These are phyloP conservation scores for Hypomyces perniciosus DNA, from an alignment of 2,329 filamentous ascomycete genomes.

Conservation along the genomic window DNA sequence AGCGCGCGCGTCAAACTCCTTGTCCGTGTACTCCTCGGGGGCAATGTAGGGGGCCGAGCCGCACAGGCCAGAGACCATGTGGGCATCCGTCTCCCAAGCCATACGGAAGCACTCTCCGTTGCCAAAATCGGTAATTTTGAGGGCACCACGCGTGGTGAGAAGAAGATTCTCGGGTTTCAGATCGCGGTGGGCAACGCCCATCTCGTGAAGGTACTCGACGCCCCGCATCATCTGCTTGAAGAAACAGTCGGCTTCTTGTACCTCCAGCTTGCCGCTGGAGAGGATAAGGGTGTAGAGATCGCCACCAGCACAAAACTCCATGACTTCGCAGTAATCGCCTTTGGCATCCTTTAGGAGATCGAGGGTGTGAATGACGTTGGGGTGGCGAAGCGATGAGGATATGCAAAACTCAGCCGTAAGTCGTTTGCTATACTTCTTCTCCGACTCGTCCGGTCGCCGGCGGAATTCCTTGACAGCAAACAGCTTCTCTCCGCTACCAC, in stretches of 20 bases:
- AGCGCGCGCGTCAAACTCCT: conserved; percentile 94
- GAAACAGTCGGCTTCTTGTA: conserved; percentile 90
- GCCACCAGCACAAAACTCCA: conserved; percentile 97
- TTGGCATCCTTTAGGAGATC: conserved; percentile 94
- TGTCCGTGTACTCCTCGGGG: conserved; percentile 91
- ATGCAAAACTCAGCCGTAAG: conserved; percentile 98
- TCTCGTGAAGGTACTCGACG: conserved; percentile 98
- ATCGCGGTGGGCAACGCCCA: conserved; percentile 96
- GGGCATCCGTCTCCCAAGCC: conserved; percentile 97
- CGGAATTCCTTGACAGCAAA: conserved; percentile 99
- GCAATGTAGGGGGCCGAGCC: conserved; percentile 96
- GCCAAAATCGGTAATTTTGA: conserved; percentile 98
- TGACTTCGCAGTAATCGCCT: conserved; percentile 97
- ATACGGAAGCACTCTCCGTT: conserved; percentile 99
- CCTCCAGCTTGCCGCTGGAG: conserved; percentile 84
- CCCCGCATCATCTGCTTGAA: conserved; percentile 99
- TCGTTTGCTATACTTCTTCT: conserved; percentile 96
- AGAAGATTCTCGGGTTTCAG: conserved; percentile 95
- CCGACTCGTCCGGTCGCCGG: conserved; percentile 84
- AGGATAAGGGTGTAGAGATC: conserved; percentile 93
- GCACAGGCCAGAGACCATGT: conserved; percentile 96
- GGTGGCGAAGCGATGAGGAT: conserved; percentile 90
- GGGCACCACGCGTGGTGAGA: conserved; percentile 80
- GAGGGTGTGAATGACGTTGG: conserved; percentile 96
- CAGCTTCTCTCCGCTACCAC: conserved; percentile 77